phyloP scores from a whole-genome alignment of 108 stramenopile species.

The Nitzschia inconspicua region DNA sequence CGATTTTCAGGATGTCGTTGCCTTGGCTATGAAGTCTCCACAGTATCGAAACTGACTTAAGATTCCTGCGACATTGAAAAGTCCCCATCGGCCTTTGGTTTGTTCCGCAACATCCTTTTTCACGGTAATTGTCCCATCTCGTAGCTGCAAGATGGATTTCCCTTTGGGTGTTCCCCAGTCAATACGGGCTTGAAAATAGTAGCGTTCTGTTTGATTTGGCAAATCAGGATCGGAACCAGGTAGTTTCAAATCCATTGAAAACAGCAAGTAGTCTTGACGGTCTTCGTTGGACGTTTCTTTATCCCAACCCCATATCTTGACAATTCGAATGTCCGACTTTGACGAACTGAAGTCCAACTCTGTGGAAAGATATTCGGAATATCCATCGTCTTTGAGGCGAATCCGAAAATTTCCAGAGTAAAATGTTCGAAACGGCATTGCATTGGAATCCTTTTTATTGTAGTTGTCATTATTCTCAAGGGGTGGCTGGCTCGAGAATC shows the following conservation, averaged over 20 bases:
- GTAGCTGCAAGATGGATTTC: slow-evolving; percentile 6
- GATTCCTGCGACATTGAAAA: slow-evolving; percentile 51
- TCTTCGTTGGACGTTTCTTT: slow-evolving; percentile 47
- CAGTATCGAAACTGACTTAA: slow-evolving; percentile 46
- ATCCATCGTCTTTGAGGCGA: slow-evolving; percentile 45
- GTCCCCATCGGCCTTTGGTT: slow-evolving; percentile 47
- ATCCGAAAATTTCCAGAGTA: slow-evolving; percentile 56
- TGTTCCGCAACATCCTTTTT: slow-evolving; percentile 48
- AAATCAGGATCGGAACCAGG: slow-evolving; percentile 25
- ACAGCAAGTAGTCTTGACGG: slow-evolving; percentile 43
- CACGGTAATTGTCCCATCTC: slow-evolving; percentile 58
- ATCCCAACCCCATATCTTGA: slow-evolving; percentile 73
- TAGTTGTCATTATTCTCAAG: slow-evolving; percentile 14
- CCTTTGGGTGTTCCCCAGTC: slow-evolving; percentile 3
- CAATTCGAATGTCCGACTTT: slow-evolving; percentile 20
- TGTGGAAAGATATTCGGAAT: slow-evolving; percentile 45
- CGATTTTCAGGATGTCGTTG: no score
- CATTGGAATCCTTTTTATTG: not conserved
- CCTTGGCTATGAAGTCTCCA: slow-evolving; percentile 31
- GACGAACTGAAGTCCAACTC: no score
- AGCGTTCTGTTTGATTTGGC: slow-evolving; percentile 21
- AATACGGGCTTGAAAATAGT: slow-evolving; percentile 54
- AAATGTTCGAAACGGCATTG: slow-evolving; percentile 7
- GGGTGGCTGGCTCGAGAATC: slow-evolving; percentile 47
- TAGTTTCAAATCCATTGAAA: slow-evolving; percentile 48